Percentiles rank a stretch among this genome's conserved stretches.
Evolutionary conservation across 2,329 filamentous ascomycete species (phyloP).

Genomic region (Apiospora kogelbergensis): DNA sequence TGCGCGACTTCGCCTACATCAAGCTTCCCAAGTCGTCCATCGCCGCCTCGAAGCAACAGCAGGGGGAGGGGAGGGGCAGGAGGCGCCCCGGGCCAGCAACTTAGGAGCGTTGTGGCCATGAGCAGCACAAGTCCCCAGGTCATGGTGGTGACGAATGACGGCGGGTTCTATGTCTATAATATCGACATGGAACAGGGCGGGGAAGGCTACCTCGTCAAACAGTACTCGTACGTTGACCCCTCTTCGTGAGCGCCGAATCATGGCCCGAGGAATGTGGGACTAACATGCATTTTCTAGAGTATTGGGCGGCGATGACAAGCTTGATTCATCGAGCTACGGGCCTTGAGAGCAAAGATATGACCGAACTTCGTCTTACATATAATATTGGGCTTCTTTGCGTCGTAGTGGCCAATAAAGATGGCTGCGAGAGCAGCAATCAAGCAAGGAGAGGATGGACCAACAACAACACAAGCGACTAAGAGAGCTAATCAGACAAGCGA

Average conservation of each 20-base stretch:
- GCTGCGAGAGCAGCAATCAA: too few species aligned
- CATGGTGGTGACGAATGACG: conserved; percentile 97
- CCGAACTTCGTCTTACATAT: neutral
- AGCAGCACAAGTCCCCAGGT: conserved; percentile 92
- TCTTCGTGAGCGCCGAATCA: neutral
- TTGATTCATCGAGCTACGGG: conserved; percentile 8
- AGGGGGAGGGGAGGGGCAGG: conserved; percentile 12
- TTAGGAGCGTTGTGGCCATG: conserved; percentile 95
- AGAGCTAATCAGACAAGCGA: too few species aligned
- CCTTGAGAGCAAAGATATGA: neutral
- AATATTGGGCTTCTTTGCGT: neutral
- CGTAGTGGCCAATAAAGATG: too few species aligned
- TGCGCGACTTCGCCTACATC: conserved; percentile 94
- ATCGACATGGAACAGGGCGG: conserved; percentile 94
- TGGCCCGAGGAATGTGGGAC: neutral
- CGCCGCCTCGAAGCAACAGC: conserved; percentile 25
- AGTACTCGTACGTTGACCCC: conserved; percentile 74
- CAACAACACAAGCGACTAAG: too few species aligned
- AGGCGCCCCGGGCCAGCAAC: conserved; percentile 40
- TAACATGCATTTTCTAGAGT: neutral
- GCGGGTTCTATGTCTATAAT: conserved; percentile 91
- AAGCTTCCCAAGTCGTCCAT: conserved; percentile 71
- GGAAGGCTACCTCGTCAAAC: conserved; percentile 86
- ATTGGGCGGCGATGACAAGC: conserved; percentile 10
- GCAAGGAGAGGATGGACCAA: too few species aligned